Evolutionary conservation across 2,329 filamentous ascomycete species (phyloP).

Genomic region (Zasmidium citrigriseum): DNA sequence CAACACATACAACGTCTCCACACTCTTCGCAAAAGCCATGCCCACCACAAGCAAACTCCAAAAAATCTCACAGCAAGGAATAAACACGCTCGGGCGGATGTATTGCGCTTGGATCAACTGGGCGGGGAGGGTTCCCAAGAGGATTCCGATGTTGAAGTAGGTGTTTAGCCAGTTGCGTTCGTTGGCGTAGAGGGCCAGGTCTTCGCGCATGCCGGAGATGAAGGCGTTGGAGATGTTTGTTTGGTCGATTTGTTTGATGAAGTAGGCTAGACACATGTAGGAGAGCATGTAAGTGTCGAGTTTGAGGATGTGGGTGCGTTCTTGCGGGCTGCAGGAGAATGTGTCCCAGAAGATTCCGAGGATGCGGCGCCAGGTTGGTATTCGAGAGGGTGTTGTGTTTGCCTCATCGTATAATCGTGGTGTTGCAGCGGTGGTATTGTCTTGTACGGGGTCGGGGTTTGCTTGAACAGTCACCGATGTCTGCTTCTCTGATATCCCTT

Average conservation of each 20-base stretch:
- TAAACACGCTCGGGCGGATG: conserved; percentile 12
- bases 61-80: conserved; percentile 13
- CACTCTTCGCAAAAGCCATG: conserved; percentile 17
- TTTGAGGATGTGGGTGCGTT: conserved; percentile 11
- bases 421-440: too few species aligned
- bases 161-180: conserved; percentile 37
- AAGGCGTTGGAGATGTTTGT: conserved; percentile 38
- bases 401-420: too few species aligned
- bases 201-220: conserved; percentile 45
- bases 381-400: too few species aligned
- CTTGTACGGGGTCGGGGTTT: too few species aligned
- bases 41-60: conserved; percentile 16
- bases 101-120: conserved; percentile 13
- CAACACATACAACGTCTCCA: conserved; percentile 17
- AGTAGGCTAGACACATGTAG: conserved; percentile 12
- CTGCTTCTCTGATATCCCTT: too few species aligned
- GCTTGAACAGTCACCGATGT: too few species aligned
- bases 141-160: conserved; percentile 17
- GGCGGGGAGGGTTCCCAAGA: conserved; percentile 16
- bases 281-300: conserved; percentile 10
- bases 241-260: conserved; percentile 5
- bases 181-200: conserved; percentile 39
- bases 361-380: conserved; percentile 10
- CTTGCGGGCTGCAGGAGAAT: conserved; percentile 13
- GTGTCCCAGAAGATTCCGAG: conserved; percentile 17